Evolutionary conservation across 1,284 basidiomycete genomes (phyloP).

Genomic region (Cutaneotrichosporon sp.): DNA sequence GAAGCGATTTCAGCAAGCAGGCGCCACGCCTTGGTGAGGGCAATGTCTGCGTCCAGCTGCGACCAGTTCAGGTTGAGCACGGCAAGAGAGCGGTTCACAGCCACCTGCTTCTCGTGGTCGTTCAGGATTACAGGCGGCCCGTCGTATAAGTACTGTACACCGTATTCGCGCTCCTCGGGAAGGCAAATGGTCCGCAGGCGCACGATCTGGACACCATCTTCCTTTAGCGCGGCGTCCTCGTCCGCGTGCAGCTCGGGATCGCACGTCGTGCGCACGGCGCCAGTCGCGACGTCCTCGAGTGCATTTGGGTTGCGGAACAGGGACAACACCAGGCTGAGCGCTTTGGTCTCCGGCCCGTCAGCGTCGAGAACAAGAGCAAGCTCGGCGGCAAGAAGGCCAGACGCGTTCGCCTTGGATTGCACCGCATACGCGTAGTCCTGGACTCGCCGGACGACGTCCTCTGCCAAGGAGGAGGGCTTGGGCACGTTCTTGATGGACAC

Average conservation of each 20-base stretch:
- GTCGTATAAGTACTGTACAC: conserved; percentile 72
- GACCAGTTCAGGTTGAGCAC: conserved; percentile 64
- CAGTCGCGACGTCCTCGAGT: conserved; percentile 37
- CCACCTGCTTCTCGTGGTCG: conserved; percentile 51
- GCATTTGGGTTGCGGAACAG: conserved; percentile 47
- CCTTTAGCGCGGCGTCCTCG: conserved; percentile 29
- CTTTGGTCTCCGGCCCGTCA: conserved; percentile 38
- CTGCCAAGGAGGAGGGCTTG: conserved; percentile 40
- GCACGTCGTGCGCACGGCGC: conserved; percentile 39
- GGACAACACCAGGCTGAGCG: conserved; percentile 34
- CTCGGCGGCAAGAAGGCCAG: conserved; percentile 38
- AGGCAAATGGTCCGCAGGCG: conserved; percentile 63
- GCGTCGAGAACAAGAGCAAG: conserved; percentile 31
- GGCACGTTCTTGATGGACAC: conserved; percentile 39
- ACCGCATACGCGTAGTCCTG: conserved; percentile 63
- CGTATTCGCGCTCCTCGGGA: conserved; percentile 69
- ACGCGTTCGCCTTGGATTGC: conserved; percentile 47
- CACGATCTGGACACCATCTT: conserved; percentile 44
- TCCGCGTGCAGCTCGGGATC: conserved; percentile 43
- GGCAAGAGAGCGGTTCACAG: conserved; percentile 49
- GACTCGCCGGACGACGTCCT: conserved; percentile 40
- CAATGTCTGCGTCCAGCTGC: conserved; percentile 72
- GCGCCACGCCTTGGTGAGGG: conserved; percentile 75
- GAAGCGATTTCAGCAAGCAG: conserved; percentile 65
- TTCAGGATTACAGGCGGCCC: conserved; percentile 25